Percentiles rank a stretch among this genome's conserved stretches.
Evolutionary conservation across 306 rosid species (phyloP).

Genomic region (Castanea mollissima): DNA sequence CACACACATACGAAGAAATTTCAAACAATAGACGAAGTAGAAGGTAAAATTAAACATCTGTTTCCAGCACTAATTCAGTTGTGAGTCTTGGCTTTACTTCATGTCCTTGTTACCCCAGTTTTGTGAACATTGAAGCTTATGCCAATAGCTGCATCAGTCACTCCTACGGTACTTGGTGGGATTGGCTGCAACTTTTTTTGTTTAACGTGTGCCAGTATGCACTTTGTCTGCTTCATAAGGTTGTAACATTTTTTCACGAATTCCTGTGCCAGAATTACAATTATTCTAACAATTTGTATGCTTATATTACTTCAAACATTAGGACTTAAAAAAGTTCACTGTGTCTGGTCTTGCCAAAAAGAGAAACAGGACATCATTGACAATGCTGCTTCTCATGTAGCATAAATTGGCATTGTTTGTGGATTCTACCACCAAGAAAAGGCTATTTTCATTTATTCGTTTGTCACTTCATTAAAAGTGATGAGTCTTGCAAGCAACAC

Average conservation of each 20-base stretch:
- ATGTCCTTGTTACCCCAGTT: conserved; percentile 17
- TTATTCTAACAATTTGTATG: neutral
- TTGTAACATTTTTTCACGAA: conserved; percentile 38
- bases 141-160: conserved; percentile 28
- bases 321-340: neutral
- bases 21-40: neutral
- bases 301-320: neutral
- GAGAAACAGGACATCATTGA: neutral
- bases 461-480: neutral
- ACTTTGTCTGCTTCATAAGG: conserved; percentile 28
- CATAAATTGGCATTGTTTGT: neutral
- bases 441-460: neutral
- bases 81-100: conserved; percentile 5
- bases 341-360: neutral
- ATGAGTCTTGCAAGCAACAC: neutral
- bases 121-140: conserved; percentile 17
- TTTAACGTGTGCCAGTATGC: conserved; percentile 7
- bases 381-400: neutral
- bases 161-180: conserved; percentile 30
- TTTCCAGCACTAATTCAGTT: neutral
- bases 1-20: conserved; percentile 17
- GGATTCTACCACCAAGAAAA: neutral
- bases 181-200: conserved; percentile 13
- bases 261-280: conserved; percentile 22
- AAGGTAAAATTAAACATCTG: neutral